A percentile compares a stretch with the other conserved stretches of the same genome.
phyloP scores from a whole-genome alignment of 1,284 basidiomycete species.

The Amylostereum areolatum region DNA sequence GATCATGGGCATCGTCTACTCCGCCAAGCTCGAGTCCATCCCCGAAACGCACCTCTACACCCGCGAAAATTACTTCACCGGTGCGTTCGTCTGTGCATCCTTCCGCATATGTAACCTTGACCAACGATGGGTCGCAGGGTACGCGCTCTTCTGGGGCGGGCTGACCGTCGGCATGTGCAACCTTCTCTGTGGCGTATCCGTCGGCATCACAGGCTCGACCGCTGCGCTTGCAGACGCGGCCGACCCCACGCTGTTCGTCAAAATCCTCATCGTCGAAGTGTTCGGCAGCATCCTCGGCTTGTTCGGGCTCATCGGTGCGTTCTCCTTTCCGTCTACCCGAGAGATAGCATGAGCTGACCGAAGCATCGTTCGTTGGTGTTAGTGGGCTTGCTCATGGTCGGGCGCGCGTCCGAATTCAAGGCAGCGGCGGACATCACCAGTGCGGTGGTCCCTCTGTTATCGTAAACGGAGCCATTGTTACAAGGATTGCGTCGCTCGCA shows the following conservation, averaged over 20 bases:
- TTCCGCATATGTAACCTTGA: background rate
- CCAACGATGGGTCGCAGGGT: slow-evolving; percentile 38
- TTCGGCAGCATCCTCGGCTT: slow-evolving; percentile 90
- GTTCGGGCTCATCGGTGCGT: slow-evolving; percentile 86
- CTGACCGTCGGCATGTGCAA: slow-evolving; percentile 89
- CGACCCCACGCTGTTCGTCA: slow-evolving; percentile 89
- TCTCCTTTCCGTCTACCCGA: background rate
- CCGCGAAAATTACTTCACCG: slow-evolving; percentile 84
- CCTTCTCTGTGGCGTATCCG: slow-evolving; percentile 87
- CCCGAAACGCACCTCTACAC: slow-evolving; percentile 69
- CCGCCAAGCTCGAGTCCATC: slow-evolving; percentile 65
- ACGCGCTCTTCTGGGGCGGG: slow-evolving; percentile 92
- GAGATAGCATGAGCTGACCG: background rate
- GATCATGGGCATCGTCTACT: slow-evolving; percentile 95
- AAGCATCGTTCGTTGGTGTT: slow-evolving; percentile 1
- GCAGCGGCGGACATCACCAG: slow-evolving; percentile 23
- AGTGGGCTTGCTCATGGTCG: slow-evolving; percentile 68
- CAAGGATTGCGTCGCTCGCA: too few relatives aligned
- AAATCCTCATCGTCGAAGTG: slow-evolving; percentile 91
- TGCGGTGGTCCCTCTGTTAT: too few relatives aligned
- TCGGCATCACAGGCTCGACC: slow-evolving; percentile 89
- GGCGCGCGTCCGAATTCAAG: slow-evolving; percentile 49
- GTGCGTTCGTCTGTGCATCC: slow-evolving; percentile 31
- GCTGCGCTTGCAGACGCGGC: slow-evolving; percentile 91
- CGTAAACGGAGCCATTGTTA: too few relatives aligned